These are phyloP conservation scores for Calcarisporium arbuscula DNA, from an alignment of 2,329 filamentous ascomycete genomes.

Conservation along the genomic window DNA sequence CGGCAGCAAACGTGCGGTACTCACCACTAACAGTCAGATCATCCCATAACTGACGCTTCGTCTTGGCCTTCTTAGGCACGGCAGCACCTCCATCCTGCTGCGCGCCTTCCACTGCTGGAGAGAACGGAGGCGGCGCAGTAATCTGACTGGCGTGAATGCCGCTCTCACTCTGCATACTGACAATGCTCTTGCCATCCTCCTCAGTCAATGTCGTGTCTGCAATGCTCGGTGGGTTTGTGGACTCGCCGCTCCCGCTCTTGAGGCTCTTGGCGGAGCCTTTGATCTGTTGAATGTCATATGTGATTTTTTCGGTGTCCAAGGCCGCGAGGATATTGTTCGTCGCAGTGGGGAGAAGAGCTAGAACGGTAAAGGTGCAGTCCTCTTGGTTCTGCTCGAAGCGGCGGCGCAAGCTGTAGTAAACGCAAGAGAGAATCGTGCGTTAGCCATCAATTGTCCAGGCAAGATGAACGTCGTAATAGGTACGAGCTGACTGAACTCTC, in stretches of 20 bases:
- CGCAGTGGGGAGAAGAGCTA: slow-evolving; percentile 89
- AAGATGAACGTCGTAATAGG: not conserved
- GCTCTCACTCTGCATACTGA: slow-evolving; percentile 71
- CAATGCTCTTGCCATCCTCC: slow-evolving; percentile 73
- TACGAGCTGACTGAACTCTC: too few relatives aligned
- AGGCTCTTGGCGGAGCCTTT: slow-evolving; percentile 60
- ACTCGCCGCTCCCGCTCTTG: slow-evolving; percentile 48
- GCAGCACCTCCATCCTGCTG: slow-evolving; percentile 34
- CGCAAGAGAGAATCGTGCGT: not conserved
- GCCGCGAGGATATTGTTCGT: slow-evolving; percentile 83
- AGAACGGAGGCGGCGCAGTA: slow-evolving; percentile 46
- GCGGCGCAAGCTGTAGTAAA: slow-evolving; percentile 73
- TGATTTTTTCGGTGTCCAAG: slow-evolving; percentile 87
- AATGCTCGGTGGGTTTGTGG: slow-evolving; percentile 52
- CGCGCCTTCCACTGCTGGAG: slow-evolving; percentile 26
- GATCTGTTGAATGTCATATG: slow-evolving; percentile 89
- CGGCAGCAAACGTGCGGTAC: slow-evolving; percentile 23
- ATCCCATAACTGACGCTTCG: slow-evolving; percentile 93
- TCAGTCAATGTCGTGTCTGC: slow-evolving; percentile 70
- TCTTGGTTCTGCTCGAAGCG: slow-evolving; percentile 99
- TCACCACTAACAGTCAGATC: slow-evolving; percentile 92
- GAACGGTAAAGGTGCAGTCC: slow-evolving; percentile 95
- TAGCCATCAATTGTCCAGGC: not conserved
- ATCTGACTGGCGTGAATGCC: slow-evolving; percentile 79
- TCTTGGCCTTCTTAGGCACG: slow-evolving; percentile 54